Conservation (phyloP, 192 early-diverging fungal species). For the Spizellomyces sp. region DNA sequence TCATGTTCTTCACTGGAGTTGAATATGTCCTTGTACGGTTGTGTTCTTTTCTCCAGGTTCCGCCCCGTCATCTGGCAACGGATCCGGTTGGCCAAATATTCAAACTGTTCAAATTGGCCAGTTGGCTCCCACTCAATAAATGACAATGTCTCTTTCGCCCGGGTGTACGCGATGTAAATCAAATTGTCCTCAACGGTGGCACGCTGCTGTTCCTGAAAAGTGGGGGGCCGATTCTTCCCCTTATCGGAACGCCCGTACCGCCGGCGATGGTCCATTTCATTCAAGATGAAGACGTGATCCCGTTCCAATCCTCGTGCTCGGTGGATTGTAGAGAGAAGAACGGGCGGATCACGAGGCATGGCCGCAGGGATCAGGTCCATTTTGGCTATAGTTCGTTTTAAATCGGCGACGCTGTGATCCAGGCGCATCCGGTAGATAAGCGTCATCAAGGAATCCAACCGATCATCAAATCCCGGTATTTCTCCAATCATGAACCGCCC, state of each 20-base stretch:
- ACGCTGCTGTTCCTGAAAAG: neutral
- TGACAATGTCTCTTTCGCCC: slow-evolving; percentile 4
- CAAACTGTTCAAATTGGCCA: neutral
- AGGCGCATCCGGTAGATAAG: neutral
- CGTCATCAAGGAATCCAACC: slow-evolving; percentile 23
- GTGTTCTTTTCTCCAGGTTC: neutral
- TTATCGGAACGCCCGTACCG: neutral
- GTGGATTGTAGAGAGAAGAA: slow-evolving; percentile 29
- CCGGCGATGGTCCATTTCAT: slow-evolving; percentile 25
- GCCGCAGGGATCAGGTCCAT: neutral
- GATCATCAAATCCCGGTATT: slow-evolving; percentile 19
- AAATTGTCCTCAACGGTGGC: slow-evolving; percentile 15
- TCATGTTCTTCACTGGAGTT: neutral
- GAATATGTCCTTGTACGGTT: slow-evolving; percentile 15
- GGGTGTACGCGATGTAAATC: slow-evolving; percentile 33
- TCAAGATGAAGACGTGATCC: slow-evolving; percentile 29
- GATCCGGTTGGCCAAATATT: neutral
- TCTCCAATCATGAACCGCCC: slow-evolving; percentile 9
- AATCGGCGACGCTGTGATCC: neutral
- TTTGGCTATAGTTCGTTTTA: neutral
- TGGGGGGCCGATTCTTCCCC: neutral
- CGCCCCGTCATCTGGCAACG: slow-evolving; percentile 14
- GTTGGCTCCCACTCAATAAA: slow-evolving; percentile 20
- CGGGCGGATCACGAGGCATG: slow-evolving; percentile 5
- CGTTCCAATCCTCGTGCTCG: slow-evolving; percentile 28